Evolutionary conservation across 2,329 filamentous ascomycete genomes (phyloP).

Genomic region (Colletotrichum horii): DNA sequence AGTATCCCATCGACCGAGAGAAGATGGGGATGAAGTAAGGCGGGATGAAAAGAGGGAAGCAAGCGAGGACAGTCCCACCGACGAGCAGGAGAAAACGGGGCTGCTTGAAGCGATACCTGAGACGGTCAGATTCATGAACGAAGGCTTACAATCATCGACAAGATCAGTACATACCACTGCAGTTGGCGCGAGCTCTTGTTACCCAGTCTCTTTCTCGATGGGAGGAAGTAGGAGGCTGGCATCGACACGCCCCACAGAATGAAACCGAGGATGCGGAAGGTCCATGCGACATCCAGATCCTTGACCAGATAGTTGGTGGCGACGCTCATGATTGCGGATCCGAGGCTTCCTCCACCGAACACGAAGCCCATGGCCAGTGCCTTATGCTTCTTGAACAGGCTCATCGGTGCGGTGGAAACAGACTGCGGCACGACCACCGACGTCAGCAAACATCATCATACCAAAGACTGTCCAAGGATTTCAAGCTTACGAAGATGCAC

Average conservation of each 20-base stretch:
- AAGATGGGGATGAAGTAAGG: conserved; percentile 34
- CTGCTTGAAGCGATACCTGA: conserved; percentile 30
- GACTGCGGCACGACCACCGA: conserved; percentile 19
- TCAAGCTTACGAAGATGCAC: conserved; percentile 25
- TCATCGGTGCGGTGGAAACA: conserved; percentile 29
- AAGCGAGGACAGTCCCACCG: conserved; percentile 25
- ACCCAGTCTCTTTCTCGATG: not conserved
- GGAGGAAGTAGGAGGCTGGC: conserved; percentile 28
- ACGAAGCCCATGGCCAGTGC: conserved; percentile 32
- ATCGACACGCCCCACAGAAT: conserved; percentile 32
- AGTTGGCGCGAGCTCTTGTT: conserved; percentile 13
- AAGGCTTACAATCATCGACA: rapidly evolving
- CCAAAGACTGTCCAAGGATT: not conserved
- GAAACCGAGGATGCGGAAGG: conserved; percentile 30
- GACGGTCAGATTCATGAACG: not conserved
- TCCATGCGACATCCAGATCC: conserved; percentile 29
- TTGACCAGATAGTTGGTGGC: conserved; percentile 25
- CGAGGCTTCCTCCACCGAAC: conserved; percentile 30
- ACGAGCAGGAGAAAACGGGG: conserved; percentile 27
- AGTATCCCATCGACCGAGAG: conserved; percentile 26
- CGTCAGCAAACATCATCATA: not conserved
- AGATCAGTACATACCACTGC: conserved; percentile 25
- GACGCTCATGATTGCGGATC: conserved; percentile 31
- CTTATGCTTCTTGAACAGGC: conserved; percentile 29
- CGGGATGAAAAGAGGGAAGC: conserved; percentile 31